A percentile compares a stretch with the other conserved stretches of the same genome.
phyloP scores from a whole-genome alignment of 495 filamentous ascomycete species.

The Halenospora varia region DNA sequence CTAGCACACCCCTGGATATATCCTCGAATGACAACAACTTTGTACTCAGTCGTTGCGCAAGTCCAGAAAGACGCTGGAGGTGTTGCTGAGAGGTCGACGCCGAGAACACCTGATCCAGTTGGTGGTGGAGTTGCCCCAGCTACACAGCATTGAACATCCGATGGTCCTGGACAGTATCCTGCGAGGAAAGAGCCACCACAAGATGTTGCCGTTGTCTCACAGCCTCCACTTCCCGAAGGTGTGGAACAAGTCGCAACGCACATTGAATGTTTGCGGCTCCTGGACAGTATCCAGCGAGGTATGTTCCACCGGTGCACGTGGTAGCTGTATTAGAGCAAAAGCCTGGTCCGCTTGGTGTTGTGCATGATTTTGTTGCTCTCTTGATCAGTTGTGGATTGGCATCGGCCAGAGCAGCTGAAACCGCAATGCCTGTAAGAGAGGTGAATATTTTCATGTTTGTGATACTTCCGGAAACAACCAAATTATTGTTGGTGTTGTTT shows the following conservation, averaged over 20 bases:
- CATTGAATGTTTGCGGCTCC: not conserved
- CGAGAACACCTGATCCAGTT: too few species aligned
- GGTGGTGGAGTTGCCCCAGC: too few species aligned
- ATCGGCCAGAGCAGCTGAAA: too few species aligned
- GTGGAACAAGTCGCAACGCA: not conserved
- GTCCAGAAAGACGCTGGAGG: constrained; percentile 3
- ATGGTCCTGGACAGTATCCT: constrained; percentile 4
- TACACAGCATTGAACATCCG: constrained; percentile 1
- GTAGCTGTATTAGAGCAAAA: not conserved
- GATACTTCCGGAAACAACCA: too few species aligned
- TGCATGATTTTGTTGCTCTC: too few species aligned
- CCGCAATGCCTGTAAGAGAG: too few species aligned
- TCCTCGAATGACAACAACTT: not conserved
- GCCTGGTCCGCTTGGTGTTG: not conserved
- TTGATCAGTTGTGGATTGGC: too few species aligned
- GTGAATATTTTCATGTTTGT: too few species aligned
- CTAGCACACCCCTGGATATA: constrained; percentile 2
- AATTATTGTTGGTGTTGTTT: too few species aligned
- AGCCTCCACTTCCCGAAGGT: not conserved
- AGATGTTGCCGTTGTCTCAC: not conserved
- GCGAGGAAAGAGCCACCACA: not conserved
- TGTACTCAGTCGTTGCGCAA: not conserved
- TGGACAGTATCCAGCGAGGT: not conserved
- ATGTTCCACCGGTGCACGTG: not conserved
- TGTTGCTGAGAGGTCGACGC: constrained; percentile 4